A percentile compares a stretch with the other conserved stretches of the same genome.
phyloP scores from a whole-genome alignment of 1,284 basidiomycete species.

The Stereum hirsutum region DNA sequence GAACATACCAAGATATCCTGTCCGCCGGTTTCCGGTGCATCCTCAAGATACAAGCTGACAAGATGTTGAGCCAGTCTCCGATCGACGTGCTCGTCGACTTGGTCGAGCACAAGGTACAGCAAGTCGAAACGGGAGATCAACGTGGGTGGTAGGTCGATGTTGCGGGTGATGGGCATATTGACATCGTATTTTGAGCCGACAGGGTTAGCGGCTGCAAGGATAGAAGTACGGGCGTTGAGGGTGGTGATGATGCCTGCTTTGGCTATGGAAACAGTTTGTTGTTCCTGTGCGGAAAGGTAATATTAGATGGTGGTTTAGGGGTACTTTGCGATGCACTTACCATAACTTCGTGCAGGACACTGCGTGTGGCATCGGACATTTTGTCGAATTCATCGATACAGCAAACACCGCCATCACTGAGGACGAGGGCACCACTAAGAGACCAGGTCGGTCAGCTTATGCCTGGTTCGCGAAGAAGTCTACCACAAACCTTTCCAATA shows the following conservation, averaged over 20 bases:
- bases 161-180: slow-evolving; percentile 77
- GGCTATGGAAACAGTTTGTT: slow-evolving; percentile 99
- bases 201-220: slow-evolving; percentile 95
- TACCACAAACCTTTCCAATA: slow-evolving; percentile 76
- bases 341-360: slow-evolving; percentile 99
- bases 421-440: slow-evolving; percentile 84
- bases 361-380: slow-evolving; percentile 95
- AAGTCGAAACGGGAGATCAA: slow-evolving; percentile 97
- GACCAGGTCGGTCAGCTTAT: not conserved
- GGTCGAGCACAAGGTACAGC: slow-evolving; percentile 95
- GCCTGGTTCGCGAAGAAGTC: not conserved
- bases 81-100: slow-evolving; percentile 86
- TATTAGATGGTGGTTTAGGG: not conserved
- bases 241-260: slow-evolving; percentile 99
- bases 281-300: slow-evolving; percentile 55
- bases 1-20: slow-evolving; percentile 77
- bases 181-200: slow-evolving; percentile 95
- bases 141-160: slow-evolving; percentile 93
- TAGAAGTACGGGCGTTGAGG: slow-evolving; percentile 93
- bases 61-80: slow-evolving; percentile 90
- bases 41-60: slow-evolving; percentile 91
- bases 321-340: slow-evolving; percentile 30
- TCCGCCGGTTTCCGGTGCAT: slow-evolving; percentile 63
- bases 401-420: slow-evolving; percentile 97
- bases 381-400: slow-evolving; percentile 99